Evolutionary conservation across 177 flowering plant species (phyloP), one percentile per base, ranked within the genome.

Genomic region (Vitis hybrid): DNA sequence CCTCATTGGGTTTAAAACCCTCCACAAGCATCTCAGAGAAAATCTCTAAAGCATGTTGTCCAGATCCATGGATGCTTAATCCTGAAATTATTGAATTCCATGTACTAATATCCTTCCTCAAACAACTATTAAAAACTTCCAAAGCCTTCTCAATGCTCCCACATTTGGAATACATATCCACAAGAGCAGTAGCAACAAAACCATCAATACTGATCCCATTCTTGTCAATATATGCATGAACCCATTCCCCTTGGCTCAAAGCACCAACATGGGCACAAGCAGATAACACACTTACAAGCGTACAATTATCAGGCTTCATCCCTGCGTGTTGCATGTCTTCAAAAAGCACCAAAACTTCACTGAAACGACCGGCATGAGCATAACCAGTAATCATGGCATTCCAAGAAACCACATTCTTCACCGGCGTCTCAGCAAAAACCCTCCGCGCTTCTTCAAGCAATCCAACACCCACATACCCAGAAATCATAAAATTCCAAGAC

Each of bases 401-500:
- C 85, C 83, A 82, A 57, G 80, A 68, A 73, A 80, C 85, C 30
- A 80, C 46, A 41, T 41, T 41, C 46, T 41, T 41, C 46, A 41
- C 46, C 46, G 46, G 46, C 46, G 46, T 41, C 46, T 63, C 79
- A 70, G 70, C 67, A 60, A 79, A 79, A 27, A 79, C 59, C 18
- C 35, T 14, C 51, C 77, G 73, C 0, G 77, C 79, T 68, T 73
- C 77, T 55, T 76, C 74, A 58, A 73, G 18, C 59, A 73, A 66
- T 6, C 77, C 79, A 14, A 12, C 20, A 60, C 71, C 65, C 62
- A 66, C 79, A 59, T 63, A 73, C 53, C 80, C 83, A 0, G 80
- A 80, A 18, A 80, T 72, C 85, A 78, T 74, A 65, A 80, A 80
- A 76, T 76, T 79, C 82, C 83, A 78, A 51, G 85, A 76, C 77